phyloP scores from a whole-genome alignment of 495 filamentous ascomycete species.

The Friedmanniomyces endolithicus region DNA sequence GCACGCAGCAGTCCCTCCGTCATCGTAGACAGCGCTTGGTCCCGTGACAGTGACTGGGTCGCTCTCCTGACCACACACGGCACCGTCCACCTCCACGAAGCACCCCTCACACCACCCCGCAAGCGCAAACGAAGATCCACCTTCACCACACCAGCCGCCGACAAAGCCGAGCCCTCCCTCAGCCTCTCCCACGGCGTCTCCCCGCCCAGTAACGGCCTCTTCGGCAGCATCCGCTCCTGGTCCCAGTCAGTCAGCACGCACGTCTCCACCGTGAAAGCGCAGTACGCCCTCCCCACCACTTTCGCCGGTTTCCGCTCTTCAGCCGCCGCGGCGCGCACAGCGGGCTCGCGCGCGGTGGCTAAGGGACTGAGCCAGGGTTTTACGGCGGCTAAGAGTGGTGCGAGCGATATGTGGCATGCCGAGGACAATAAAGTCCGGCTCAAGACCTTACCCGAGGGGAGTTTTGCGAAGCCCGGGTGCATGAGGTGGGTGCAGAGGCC shows the following conservation, averaged over 20 bases:
- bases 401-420: conserved; percentile 66
- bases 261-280: conserved; percentile 25
- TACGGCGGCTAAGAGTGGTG: conserved; percentile 64
- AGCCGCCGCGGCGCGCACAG: conserved; percentile 52
- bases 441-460: conserved; percentile 4
- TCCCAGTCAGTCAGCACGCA: background rate
- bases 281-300: conserved; percentile 37
- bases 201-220: conserved; percentile 6
- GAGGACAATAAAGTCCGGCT: conserved; percentile 76
- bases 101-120: conserved; percentile 49
- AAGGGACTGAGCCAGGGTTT: conserved; percentile 74
- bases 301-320: conserved; percentile 25
- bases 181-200: conserved; percentile 9
- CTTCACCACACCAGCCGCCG: background rate
- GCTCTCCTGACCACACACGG: conserved; percentile 83
- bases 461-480: background rate
- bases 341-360: conserved; percentile 65
- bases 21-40: conserved; percentile 82
- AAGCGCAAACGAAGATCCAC: conserved; percentile 13
- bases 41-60: conserved; percentile 63
- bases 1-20: conserved; percentile 80
- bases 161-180: conserved; percentile 11
- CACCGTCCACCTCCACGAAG: conserved; percentile 83
- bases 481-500: conserved; percentile 12
- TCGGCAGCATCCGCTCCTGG: conserved; percentile 1